Evolutionary conservation across 192 early-diverging fungal genomes (phyloP), one percentile per base, ranked within the genome.

Genomic region (Podila minutissima): DNA sequence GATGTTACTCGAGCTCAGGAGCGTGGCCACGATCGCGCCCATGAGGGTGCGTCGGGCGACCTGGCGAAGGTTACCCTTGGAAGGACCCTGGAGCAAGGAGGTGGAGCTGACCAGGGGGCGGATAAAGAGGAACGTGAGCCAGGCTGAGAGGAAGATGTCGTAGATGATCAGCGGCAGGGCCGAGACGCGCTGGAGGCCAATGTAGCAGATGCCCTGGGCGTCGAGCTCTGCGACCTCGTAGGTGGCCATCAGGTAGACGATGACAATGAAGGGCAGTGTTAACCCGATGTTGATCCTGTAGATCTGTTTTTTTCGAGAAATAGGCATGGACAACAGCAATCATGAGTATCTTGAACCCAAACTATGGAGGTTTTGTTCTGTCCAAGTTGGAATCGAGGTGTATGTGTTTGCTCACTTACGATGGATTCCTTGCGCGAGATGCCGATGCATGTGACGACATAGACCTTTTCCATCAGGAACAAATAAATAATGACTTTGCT

Each of bases 401-500:
- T 53, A 9, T 33, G 33, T 33, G 33, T 33, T 29, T 28, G 19
- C 15, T 59, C 13, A 26, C 58, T 59, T 31, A 59, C 58, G 10
- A n/a, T 26, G 29, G 29, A 59, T 13, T 59, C 12, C 29, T 12
- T 59, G 4, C 58, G 58, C 11, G 58, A 29, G 22, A 26, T n/a
- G 2, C 58, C 58, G 9, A 28, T 59, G 7, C 24, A 22, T 4
- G 58, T 59, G 11, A 59, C 58, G 11, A 59, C 58, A n/a, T 62
- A 62, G 29, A 62, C 61, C 32, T 62, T 62, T 10, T 62, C 61
- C 61, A 62, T 62, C 20, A 62, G 32, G 61, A 62, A 86, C 12
- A 74, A 64, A 29, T 83, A 86, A 13, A 79, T 78, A 11, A 83
- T 59, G 35, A 86, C 71, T 37, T 86, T 86, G 61, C 75, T 83